These are phyloP conservation scores for Penicillium sp. DNA, from an alignment of 2,329 filamentous ascomycete species.

Conservation along the genomic window DNA sequence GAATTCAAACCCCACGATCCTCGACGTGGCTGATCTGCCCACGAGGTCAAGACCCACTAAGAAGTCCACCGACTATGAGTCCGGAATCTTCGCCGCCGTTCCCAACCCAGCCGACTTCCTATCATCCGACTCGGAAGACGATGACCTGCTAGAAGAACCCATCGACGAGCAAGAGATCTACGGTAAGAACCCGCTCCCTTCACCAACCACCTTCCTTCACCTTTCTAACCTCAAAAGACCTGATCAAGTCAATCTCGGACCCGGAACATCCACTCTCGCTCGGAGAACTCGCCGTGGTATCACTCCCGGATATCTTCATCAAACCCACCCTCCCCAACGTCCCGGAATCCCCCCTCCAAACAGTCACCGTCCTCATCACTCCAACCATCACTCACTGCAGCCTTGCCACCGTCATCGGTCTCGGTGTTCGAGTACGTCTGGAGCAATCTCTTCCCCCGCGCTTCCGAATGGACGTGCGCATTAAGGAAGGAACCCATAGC, in stretches of 20 bases:
- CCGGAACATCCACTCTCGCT: constrained; percentile 95
- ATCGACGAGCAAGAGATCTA: constrained; percentile 98
- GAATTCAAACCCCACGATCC: constrained; percentile 83
- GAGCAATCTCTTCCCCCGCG: constrained; percentile 90
- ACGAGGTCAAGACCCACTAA: constrained; percentile 63
- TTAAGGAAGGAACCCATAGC: constrained; percentile 94
- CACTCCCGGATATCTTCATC: constrained; percentile 90
- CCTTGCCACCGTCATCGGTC: constrained; percentile 91
- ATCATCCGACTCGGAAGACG: constrained; percentile 51
- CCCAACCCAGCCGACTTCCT: constrained; percentile 58
- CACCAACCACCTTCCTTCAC: background rate
- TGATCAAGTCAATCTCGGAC: constrained; percentile 93
- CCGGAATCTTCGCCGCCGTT: constrained; percentile 57
- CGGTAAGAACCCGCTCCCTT: constrained; percentile 56
- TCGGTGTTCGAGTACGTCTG: constrained; percentile 87
- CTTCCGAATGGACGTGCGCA: constrained; percentile 88
- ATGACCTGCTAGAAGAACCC: constrained; percentile 71
- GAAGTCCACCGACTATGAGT: constrained; percentile 44
- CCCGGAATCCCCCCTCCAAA: constrained; percentile 65
- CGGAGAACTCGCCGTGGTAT: constrained; percentile 91
- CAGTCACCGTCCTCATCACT: constrained; percentile 85
- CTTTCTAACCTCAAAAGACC: constrained; percentile 59
- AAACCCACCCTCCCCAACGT: constrained; percentile 65
- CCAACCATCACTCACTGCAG: constrained; percentile 98
- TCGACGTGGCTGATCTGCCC: constrained; percentile 85